These are phyloP conservation scores for Russula foetens DNA, from an alignment of 768 basidiomycete species.

Conservation along the genomic window DNA sequence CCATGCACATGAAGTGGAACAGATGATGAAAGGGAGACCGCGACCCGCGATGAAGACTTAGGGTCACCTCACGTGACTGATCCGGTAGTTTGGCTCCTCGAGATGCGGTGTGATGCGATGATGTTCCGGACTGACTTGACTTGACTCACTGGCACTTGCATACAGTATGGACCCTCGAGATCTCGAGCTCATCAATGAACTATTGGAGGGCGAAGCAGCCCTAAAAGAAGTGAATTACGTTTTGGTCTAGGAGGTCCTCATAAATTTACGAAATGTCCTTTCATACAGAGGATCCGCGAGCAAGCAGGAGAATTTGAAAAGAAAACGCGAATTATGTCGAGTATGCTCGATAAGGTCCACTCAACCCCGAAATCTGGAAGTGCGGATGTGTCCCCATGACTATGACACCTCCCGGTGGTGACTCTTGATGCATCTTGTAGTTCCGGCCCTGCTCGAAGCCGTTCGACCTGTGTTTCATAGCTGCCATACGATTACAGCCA, in stretches of 20 bases:
- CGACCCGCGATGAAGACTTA: not conserved
- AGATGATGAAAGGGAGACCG: not conserved
- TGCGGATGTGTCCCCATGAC: slow-evolving; percentile 28
- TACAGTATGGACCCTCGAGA: slow-evolving; percentile 16
- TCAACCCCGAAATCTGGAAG: slow-evolving; percentile 56
- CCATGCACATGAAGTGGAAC: not conserved
- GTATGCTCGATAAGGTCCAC: slow-evolving; percentile 72
- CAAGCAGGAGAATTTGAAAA: slow-evolving; percentile 69
- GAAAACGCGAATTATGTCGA: slow-evolving; percentile 62
- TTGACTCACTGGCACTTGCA: too few species aligned
- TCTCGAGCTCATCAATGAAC: slow-evolving; percentile 13
- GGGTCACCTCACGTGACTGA: not conserved
- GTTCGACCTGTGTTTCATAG: slow-evolving; percentile 48
- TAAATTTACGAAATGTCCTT: not conserved
- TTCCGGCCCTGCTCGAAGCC: slow-evolving; percentile 48
- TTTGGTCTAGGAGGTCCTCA: not conserved
- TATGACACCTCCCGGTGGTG: not conserved
- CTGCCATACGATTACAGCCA: slow-evolving; percentile 42
- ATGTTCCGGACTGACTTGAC: too few species aligned
- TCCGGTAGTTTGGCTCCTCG: not conserved
- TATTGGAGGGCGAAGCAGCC: slow-evolving; percentile 14
- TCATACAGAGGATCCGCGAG: slow-evolving; percentile 66
- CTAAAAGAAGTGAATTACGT: slow-evolving; percentile 16
- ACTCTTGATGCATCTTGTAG: slow-evolving; percentile 30
- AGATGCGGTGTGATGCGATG: too few species aligned